phyloP scores from a whole-genome alignment of 225 moss, liverwort and hornwort genomes.

The Ulota crispa region DNA sequence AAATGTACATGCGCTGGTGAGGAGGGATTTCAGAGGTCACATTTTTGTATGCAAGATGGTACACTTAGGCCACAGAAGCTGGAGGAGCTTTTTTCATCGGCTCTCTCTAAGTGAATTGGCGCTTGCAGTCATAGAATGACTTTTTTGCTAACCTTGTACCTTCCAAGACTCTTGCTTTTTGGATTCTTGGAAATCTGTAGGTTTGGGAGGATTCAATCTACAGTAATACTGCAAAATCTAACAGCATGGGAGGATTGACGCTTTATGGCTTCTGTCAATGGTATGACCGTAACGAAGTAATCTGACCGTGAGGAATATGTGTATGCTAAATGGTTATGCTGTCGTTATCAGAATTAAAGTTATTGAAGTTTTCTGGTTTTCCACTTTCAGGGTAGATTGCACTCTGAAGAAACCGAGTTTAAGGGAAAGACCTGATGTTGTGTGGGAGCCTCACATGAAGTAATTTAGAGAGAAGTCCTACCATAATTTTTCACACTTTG shows the following conservation, averaged over 20 bases:
- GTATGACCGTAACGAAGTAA: not conserved
- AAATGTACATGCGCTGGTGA: not conserved
- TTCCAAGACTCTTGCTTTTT: conserved; percentile 11
- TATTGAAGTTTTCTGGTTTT: not conserved
- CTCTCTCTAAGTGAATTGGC: conserved; percentile 67
- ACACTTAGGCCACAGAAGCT: conserved; percentile 80
- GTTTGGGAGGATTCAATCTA: conserved; percentile 71
- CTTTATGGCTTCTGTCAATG: no score
- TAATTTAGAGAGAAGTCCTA: not conserved
- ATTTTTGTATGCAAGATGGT: conserved; percentile 63
- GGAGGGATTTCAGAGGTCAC: not conserved
- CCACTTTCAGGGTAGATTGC: conserved; percentile 10
- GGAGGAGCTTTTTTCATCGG: conserved; percentile 88
- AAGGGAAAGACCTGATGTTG: not conserved
- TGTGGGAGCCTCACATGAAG: not conserved
- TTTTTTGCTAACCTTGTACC: not conserved
- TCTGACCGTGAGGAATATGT: conserved; percentile 5
- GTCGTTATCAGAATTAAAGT: not conserved
- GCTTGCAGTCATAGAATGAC: conserved; percentile 4
- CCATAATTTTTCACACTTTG: not conserved
- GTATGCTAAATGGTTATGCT: conserved; percentile 5
- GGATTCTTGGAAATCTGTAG: not conserved
- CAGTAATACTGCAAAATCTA: conserved; percentile 69
- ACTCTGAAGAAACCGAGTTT: conserved; percentile 16
- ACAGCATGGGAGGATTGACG: conserved; percentile 76